Percentiles rank a stretch among this genome's conserved stretches.
Evolutionary conservation across 495 filamentous ascomycete genomes (phyloP).

Genomic region (Penicillium egyptiacum): DNA sequence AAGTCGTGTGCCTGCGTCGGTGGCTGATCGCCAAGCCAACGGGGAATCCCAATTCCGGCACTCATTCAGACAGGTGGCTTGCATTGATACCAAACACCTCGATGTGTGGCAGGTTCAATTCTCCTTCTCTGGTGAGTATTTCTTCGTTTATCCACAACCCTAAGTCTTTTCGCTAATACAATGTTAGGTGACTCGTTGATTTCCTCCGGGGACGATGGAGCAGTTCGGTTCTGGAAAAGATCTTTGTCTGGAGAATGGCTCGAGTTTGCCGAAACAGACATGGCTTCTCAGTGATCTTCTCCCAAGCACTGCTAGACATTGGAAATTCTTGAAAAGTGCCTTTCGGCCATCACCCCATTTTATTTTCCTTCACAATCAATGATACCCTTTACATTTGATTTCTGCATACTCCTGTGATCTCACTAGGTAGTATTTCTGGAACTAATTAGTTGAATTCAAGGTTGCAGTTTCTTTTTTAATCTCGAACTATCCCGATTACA

Average conservation of each 20-base stretch:
- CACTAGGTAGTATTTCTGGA: background rate
- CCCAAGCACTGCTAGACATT: background rate
- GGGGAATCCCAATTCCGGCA: constrained; percentile 45
- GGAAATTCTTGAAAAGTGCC: background rate
- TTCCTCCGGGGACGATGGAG: constrained; percentile 51
- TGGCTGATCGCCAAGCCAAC: constrained; percentile 34
- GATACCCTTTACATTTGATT: constrained; percentile 25
- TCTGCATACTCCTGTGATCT: background rate
- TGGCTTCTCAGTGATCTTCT: constrained; percentile 35
- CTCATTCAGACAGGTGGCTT: constrained; percentile 46
- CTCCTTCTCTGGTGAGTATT: constrained; percentile 45
- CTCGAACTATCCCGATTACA: background rate
- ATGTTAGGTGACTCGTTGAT: constrained; percentile 48
- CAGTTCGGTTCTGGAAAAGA: constrained; percentile 54
- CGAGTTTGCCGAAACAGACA: constrained; percentile 51
- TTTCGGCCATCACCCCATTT: background rate
- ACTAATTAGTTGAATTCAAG: background rate
- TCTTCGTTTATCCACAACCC: background rate
- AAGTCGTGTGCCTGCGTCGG: constrained; percentile 35
- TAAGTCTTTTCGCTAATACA: constrained; percentile 1
- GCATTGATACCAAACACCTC: constrained; percentile 50
- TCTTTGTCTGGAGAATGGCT: constrained; percentile 49
- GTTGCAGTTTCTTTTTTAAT: background rate
- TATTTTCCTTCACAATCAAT: constrained; percentile 12
- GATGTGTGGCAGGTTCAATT: constrained; percentile 53